Percentiles rank a stretch among this genome's conserved stretches.
These are phyloP conservation scores for Silene vulgaris DNA, from an alignment of 179 eudicot genomes.

Conservation along the genomic window DNA sequence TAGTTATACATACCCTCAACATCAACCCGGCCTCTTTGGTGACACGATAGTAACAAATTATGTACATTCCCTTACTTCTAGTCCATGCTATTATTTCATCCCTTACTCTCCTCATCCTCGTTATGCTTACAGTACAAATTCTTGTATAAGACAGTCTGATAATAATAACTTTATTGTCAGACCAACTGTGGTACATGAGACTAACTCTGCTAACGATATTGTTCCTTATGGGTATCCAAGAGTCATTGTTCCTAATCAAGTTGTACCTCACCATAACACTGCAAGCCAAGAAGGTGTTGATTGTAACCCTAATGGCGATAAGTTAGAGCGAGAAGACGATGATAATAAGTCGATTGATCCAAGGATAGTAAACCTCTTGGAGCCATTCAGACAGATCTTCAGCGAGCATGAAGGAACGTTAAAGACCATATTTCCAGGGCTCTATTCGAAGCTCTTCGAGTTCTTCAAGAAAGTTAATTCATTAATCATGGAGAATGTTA, in stretches of 20 bases:
- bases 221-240: slow-evolving; percentile 10
- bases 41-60: slow-evolving; percentile 31
- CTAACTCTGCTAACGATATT: background rate
- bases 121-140: slow-evolving; percentile 5
- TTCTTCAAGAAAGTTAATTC: slow-evolving; percentile 31
- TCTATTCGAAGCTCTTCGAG: slow-evolving; percentile 23
- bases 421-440: slow-evolving; percentile 23
- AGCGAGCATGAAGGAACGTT: slow-evolving; percentile 25
- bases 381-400: slow-evolving; percentile 27
- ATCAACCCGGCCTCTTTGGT: slow-evolving; percentile 16
- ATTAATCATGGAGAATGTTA: slow-evolving; percentile 14
- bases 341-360: slow-evolving; percentile 21
- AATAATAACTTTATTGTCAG: slow-evolving; percentile 1
- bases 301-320: background rate
- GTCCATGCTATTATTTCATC: slow-evolving; percentile 24
- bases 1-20: slow-evolving; percentile 1
- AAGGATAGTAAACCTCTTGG: slow-evolving; percentile 22
- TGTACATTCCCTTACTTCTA: slow-evolving; percentile 22
- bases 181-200: background rate
- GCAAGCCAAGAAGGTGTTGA: background rate
- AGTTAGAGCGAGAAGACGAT: background rate
- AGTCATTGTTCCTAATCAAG: background rate
- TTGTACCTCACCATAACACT: background rate
- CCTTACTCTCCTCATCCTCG: slow-evolving; percentile 22
- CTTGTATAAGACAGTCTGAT: background rate